phyloP scores from a whole-genome alignment of 768 basidiomycete genomes.

The Amanita brunnescens region DNA sequence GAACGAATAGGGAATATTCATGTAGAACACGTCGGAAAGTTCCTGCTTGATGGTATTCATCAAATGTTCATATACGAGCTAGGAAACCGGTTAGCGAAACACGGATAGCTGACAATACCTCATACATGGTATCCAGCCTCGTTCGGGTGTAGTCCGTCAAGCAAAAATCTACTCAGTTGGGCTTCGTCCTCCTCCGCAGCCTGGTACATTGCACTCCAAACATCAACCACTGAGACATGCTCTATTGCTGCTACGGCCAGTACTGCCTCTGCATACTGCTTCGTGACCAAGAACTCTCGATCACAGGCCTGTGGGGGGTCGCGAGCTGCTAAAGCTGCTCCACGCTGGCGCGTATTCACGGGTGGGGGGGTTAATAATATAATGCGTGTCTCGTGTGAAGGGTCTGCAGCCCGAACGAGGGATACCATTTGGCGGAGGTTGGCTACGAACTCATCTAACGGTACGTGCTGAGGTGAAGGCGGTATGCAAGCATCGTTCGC shows the following conservation, averaged over 20 bases:
- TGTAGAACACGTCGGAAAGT: slow-evolving; percentile 64
- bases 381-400: slow-evolving; percentile 58
- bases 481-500: slow-evolving; percentile 76
- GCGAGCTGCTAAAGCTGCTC: slow-evolving; percentile 38
- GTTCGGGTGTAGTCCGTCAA: slow-evolving; percentile 79
- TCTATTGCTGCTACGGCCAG: slow-evolving; percentile 47
- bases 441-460: slow-evolving; percentile 49
- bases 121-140: slow-evolving; percentile 65
- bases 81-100: slow-evolving; percentile 3
- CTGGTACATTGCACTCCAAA: slow-evolving; percentile 70
- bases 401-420: slow-evolving; percentile 52
- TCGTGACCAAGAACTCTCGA: slow-evolving; percentile 54
- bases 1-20: slow-evolving; percentile 50
- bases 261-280: slow-evolving; percentile 63
- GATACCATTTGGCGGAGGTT: slow-evolving; percentile 60
- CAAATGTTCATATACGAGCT: slow-evolving; percentile 64
- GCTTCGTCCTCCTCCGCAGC: slow-evolving; percentile 55
- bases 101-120: not conserved
- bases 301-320: slow-evolving; percentile 46
- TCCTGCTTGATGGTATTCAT: slow-evolving; percentile 44
- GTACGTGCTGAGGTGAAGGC: slow-evolving; percentile 67
- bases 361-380: slow-evolving; percentile 84
- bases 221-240: slow-evolving; percentile 58
- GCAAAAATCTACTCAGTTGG: slow-evolving; percentile 41
- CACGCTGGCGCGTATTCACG: slow-evolving; percentile 54